Evolutionary conservation across 2,329 filamentous ascomycete genomes (phyloP).

Genomic region (Penicillium sp.): DNA sequence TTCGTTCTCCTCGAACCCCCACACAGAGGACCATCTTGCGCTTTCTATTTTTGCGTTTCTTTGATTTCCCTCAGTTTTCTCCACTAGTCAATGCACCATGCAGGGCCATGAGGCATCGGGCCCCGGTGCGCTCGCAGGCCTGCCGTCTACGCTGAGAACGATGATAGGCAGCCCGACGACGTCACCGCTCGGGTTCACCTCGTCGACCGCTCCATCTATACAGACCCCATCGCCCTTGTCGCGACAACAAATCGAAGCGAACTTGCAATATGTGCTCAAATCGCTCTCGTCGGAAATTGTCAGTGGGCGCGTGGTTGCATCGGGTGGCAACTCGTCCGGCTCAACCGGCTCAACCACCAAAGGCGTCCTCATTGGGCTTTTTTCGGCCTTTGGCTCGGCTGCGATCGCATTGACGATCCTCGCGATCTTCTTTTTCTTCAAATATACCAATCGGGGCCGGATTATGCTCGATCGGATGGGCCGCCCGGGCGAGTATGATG

Average conservation of each 20-base stretch:
- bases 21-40: not conserved
- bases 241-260: slow-evolving; percentile 21
- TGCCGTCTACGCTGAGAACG: slow-evolving; percentile 37
- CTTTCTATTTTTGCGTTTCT: not conserved
- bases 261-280: slow-evolving; percentile 44
- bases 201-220: slow-evolving; percentile 11
- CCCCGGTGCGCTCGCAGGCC: slow-evolving; percentile 35
- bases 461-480: slow-evolving; percentile 94
- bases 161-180: slow-evolving; percentile 31
- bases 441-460: slow-evolving; percentile 81
- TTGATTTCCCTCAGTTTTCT: not conserved
- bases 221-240: slow-evolving; percentile 16
- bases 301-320: slow-evolving; percentile 25
- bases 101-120: slow-evolving; percentile 41
- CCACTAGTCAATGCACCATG: slow-evolving; percentile 39
- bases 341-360: slow-evolving; percentile 63
- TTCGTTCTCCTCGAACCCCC: not conserved
- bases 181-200: slow-evolving; percentile 24
- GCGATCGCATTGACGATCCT: slow-evolving; percentile 78
- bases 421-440: slow-evolving; percentile 86
- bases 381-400: slow-evolving; percentile 92
- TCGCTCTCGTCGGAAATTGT: slow-evolving; percentile 26
- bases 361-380: slow-evolving; percentile 90
- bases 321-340: slow-evolving; percentile 46
- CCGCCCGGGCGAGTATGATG: slow-evolving; percentile 92